Evolutionary conservation across 495 filamentous ascomycete genomes (phyloP).

Genomic region (Aspergillus cristatus): DNA sequence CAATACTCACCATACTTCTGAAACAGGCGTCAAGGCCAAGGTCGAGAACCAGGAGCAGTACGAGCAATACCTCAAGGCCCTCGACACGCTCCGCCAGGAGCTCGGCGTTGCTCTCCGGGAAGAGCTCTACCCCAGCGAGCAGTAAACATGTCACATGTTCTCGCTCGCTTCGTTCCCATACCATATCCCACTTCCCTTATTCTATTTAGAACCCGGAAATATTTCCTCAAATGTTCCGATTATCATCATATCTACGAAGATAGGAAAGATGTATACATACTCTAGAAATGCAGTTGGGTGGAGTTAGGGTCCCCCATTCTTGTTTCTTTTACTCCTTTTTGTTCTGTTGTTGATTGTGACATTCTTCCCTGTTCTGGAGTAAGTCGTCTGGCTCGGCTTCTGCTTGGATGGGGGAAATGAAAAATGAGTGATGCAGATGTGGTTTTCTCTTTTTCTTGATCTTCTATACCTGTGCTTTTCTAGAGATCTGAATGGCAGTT

Average conservation of each 20-base stretch:
- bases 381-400: no score
- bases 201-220: constrained; percentile 12
- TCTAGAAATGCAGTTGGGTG: constrained; percentile 33
- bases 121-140: constrained; percentile 80
- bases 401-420: no score
- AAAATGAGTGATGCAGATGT: constrained; percentile 9
- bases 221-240: constrained; percentile 20
- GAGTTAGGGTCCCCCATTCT: constrained; percentile 12
- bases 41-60: constrained; percentile 98
- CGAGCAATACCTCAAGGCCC: constrained; percentile 90
- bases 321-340: neutral
- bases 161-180: neutral
- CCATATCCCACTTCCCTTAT: constrained; percentile 7
- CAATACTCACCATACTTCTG: constrained; percentile 9
- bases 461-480: constrained; percentile 21
- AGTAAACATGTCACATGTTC: constrained; percentile 27
- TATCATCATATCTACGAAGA: constrained; percentile 11
- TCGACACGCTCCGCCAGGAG: constrained; percentile 87
- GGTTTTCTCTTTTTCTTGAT: constrained; percentile 16
- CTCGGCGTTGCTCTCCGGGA: constrained; percentile 87
- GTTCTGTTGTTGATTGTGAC: neutral
- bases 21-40: constrained; percentile 92
- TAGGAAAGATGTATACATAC: constrained; percentile 43
- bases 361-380: neutral
- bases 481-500: constrained; percentile 14